These are phyloP conservation scores for Penicillium riverlandense DNA, from an alignment of 495 filamentous ascomycete genomes.

Conservation along the genomic window DNA sequence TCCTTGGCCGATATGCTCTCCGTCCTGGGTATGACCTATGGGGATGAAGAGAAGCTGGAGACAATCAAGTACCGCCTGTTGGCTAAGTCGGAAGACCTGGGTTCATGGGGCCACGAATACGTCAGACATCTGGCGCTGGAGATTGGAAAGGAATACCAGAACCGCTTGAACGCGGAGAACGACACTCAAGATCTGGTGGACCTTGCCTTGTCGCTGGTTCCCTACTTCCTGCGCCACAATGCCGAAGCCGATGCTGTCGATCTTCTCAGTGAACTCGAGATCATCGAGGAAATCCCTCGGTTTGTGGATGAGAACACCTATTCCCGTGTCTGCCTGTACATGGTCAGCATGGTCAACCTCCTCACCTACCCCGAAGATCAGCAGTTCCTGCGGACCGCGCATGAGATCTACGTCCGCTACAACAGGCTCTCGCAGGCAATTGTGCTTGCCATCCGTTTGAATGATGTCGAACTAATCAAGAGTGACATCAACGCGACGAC, in stretches of 20 bases:
- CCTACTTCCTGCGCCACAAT: conserved; percentile 93
- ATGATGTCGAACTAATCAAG: conserved; percentile 74
- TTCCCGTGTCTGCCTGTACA: conserved; percentile 87
- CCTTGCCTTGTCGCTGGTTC: conserved; percentile 76
- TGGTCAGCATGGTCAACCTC: conserved; percentile 98
- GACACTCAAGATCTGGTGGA: conserved; percentile 68
- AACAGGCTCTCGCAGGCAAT: conserved; percentile 89
- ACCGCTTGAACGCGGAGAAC: conserved; percentile 59
- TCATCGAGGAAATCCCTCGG: conserved; percentile 83
- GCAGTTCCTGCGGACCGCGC: conserved; percentile 82
- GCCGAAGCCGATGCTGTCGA: conserved; percentile 98
- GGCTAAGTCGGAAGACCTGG: conserved; percentile 83
- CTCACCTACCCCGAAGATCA: conserved; percentile 97
- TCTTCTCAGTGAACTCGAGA: conserved; percentile 91
- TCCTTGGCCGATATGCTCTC: conserved; percentile 92
- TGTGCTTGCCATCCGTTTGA: conserved; percentile 86
- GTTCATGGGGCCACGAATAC: conserved; percentile 98
- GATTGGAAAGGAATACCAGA: conserved; percentile 87
- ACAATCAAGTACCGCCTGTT: conserved; percentile 92
- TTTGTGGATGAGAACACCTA: conserved; percentile 95
- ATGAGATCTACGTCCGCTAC: conserved; percentile 86
- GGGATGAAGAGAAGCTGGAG: conserved; percentile 90
- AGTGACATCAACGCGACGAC: conserved; percentile 69
- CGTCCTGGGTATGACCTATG: conserved; percentile 98
- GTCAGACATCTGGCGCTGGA: conserved; percentile 92